Evolutionary conservation across 2,329 filamentous ascomycete species (phyloP).

Genomic region (Pseudopyrenochaeta lycopersici): DNA sequence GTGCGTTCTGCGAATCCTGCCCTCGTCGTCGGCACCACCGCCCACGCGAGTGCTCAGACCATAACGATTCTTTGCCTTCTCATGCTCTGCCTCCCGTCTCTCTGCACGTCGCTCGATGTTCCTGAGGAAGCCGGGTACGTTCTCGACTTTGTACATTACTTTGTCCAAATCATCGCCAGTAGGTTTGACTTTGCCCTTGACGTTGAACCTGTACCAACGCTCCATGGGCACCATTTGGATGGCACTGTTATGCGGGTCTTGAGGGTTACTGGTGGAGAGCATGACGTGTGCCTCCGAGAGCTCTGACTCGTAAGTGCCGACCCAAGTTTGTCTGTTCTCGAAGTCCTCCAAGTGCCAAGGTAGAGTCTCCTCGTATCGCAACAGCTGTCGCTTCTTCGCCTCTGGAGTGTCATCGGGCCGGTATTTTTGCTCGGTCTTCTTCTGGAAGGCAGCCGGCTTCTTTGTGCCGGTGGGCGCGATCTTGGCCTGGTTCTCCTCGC

Average conservation of each 20-base stretch:
- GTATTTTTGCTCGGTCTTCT: constrained; percentile 87
- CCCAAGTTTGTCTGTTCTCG: constrained; percentile 93
- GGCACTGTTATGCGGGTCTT: constrained; percentile 54
- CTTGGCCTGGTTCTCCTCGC: constrained; percentile 86
- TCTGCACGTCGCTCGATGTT: constrained; percentile 55
- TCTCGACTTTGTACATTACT: constrained; percentile 78
- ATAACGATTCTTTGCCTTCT: constrained; percentile 19
- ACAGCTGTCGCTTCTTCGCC: constrained; percentile 70
- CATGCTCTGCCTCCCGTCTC: constrained; percentile 56
- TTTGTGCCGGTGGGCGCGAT: constrained; percentile 84
- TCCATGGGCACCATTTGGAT: constrained; percentile 92
- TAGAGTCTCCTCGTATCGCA: constrained; percentile 90
- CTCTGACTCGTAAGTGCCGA: constrained; percentile 88
- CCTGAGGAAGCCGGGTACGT: constrained; percentile 77
- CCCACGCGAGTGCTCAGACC: constrained; percentile 43
- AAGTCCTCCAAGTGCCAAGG: constrained; percentile 98
- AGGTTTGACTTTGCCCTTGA: constrained; percentile 77
- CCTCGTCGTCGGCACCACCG: constrained; percentile 50
- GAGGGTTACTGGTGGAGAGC: constrained; percentile 71
- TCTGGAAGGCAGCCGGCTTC: constrained; percentile 71
- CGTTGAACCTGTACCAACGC: constrained; percentile 91
- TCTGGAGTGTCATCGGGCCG: constrained; percentile 79
- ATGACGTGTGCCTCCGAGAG: constrained; percentile 84
- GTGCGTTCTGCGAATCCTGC: constrained; percentile 41
- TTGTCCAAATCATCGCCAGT: constrained; percentile 89